phyloP scores from a whole-genome alignment of 768 basidiomycete species.

The Phaeotremella fagi region DNA sequence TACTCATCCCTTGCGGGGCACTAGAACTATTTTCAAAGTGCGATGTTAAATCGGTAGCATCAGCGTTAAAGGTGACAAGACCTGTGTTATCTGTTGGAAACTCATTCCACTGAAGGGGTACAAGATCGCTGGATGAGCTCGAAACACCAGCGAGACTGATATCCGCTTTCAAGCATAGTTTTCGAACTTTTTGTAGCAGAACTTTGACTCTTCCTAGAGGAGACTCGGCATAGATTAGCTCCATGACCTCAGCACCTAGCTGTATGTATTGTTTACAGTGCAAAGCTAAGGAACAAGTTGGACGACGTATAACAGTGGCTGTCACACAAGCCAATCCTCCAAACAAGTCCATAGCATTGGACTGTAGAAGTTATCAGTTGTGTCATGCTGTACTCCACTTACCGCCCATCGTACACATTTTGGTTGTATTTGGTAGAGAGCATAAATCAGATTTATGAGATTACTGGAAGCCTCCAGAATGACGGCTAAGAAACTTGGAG shows the following conservation, averaged over 20 bases:
- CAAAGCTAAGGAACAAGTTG: not conserved
- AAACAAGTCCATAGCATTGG: not conserved
- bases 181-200: not conserved
- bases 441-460: not conserved
- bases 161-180: not conserved
- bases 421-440: not conserved
- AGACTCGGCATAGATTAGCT: not conserved
- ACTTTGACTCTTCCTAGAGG: not conserved
- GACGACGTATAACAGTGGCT: not conserved
- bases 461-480: not conserved
- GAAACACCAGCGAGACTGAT: not conserved
- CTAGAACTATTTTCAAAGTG: too few species aligned
- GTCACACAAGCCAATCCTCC: not conserved
- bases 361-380: not conserved
- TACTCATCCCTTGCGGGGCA: not conserved
- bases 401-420: not conserved
- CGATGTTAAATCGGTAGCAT: not conserved
- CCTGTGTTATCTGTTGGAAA: too few species aligned
- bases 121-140: not conserved
- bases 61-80: not conserved
- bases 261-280: not conserved
- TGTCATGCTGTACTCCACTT: not conserved
- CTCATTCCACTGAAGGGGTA: too few species aligned
- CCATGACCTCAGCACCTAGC: not conserved
- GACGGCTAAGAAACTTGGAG: not conserved